Conservation (phyloP, 139 green algal genomes). For the Haematococcus lacustris region DNA sequence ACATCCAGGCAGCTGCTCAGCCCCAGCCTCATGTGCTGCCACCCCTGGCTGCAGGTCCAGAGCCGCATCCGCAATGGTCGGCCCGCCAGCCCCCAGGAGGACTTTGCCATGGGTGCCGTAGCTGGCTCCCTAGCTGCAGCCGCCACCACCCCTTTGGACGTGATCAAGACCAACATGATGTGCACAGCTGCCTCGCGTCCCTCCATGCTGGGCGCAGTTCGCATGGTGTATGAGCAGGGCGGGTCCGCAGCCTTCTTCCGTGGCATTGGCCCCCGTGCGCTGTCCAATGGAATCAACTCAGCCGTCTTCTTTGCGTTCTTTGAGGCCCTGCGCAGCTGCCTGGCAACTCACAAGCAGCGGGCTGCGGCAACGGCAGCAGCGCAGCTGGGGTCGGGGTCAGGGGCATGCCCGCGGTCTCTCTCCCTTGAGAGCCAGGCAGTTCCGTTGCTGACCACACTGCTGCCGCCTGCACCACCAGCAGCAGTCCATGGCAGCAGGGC, state of each 20-base stretch:
- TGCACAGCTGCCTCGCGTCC: constrained; percentile 54
- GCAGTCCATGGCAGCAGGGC: no score
- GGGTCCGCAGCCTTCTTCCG: constrained; percentile 32
- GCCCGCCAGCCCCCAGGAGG: constrained; percentile 32
- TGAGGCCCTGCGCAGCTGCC: constrained; percentile 49
- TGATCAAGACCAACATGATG: constrained; percentile 93
- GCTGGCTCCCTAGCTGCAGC: constrained; percentile 70
- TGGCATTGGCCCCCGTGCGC: constrained; percentile 59
- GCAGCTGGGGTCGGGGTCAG: no score
- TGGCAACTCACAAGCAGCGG: no score
- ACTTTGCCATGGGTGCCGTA: constrained; percentile 70
- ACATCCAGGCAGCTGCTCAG: not conserved
- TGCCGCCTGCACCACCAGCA: no score
- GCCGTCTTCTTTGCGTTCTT: constrained; percentile 86
- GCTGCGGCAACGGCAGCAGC: no score
- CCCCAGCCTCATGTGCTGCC: not conserved
- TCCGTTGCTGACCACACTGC: no score
- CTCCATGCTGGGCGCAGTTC: constrained; percentile 25
- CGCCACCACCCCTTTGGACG: constrained; percentile 81
- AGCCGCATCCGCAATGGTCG: not conserved
- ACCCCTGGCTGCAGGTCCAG: not conserved
- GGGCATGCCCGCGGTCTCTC: no score
- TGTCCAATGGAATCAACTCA: constrained; percentile 76
- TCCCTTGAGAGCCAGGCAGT: no score
- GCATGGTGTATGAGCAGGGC: not conserved